Evolutionary conservation across 345 rosid genomes (phyloP), one percentile per base, ranked within the genome.

Genomic region (Eucalyptus erythrocorys): DNA sequence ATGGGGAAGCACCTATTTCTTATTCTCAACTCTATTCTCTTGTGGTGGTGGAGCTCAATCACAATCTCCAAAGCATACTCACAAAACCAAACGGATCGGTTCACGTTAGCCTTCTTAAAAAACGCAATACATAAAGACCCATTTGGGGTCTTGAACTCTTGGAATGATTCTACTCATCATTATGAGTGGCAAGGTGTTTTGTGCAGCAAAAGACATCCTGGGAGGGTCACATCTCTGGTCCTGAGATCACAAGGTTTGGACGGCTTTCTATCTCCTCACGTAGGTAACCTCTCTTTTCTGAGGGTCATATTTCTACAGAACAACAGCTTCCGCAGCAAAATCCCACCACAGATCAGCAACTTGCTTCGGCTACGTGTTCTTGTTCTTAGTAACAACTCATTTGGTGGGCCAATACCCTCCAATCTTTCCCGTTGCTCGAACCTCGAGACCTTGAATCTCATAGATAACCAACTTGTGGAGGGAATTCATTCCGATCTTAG

Each of bases 341-440:
- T 50, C 53, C 53, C 8, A 50, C 21, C 53, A 50, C 21, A 50
- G 19, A 50, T 50, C 0, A 0, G 53, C 53, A 16, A 50, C 3
- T 50, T 50, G 53, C 3, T 50, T 6, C 53, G 0, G 1, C 53
- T 50, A 0, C 19, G 3, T 50, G n/a, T n/a, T n/a, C n/a, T n/a
- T n/a, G n/a, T n/a, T n/a, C n/a, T n/a, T n/a, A n/a, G n/a, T n/a
- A n/a, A n/a, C n/a, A n/a, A n/a, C n/a, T n/a, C n/a, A n/a, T n/a
- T n/a, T n/a, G n/a, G n/a, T n/a, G n/a, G n/a, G n/a, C n/a, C n/a
- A n/a, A n/a, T n/a, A n/a, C n/a, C n/a, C 26, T 53, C 59, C 27
- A 59, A 59, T 27, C n/a, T 59, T 59, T 59, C 66, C 6, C n/a
- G 4, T 2, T 59, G 66, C 66, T 59, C 4, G 15, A 26, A 59